Evolutionary conservation across 805 yeast species (phyloP).

Genomic region (Barnettozyma botsteinii): DNA sequence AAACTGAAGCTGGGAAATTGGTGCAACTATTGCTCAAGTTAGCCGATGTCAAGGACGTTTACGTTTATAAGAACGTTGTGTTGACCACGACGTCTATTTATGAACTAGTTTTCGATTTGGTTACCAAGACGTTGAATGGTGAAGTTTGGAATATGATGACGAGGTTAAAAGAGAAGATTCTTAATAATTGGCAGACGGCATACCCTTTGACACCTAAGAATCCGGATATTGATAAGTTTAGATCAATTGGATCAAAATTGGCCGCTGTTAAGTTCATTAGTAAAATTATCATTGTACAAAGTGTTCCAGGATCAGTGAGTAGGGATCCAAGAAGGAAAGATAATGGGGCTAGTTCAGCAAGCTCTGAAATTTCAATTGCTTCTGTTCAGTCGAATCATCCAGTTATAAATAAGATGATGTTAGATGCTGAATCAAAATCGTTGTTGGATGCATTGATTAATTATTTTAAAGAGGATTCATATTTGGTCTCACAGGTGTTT

Average conservation of each 20-base stretch:
- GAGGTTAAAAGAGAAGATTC: slow-evolving; percentile 50
- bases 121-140: slow-evolving; percentile 35
- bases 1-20: slow-evolving; percentile 11
- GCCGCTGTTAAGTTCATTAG: slow-evolving; percentile 70
- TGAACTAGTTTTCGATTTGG: slow-evolving; percentile 40
- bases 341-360: slow-evolving; percentile 3
- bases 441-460: slow-evolving; percentile 61
- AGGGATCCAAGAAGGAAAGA: slow-evolving; percentile 24
- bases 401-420: slow-evolving; percentile 43
- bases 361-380: slow-evolving; percentile 21
- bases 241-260: slow-evolving; percentile 55
- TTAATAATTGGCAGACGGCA: slow-evolving; percentile 53
- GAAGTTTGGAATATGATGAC: slow-evolving; percentile 50
- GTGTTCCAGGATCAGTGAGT: slow-evolving; percentile 29
- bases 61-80: slow-evolving; percentile 33
- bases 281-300: slow-evolving; percentile 49
- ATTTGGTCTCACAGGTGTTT: slow-evolving; percentile 51
- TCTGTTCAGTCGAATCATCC: slow-evolving; percentile 46
- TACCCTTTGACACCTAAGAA: slow-evolving; percentile 43
- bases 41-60: slow-evolving; percentile 22
- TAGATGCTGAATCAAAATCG: slow-evolving; percentile 69
- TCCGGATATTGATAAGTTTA: slow-evolving; percentile 27
- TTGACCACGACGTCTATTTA: slow-evolving; percentile 38
- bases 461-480: slow-evolving; percentile 48
- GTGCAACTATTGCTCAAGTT: slow-evolving; percentile 14